phyloP scores from a whole-genome alignment of 129 eudicot genomes.

The Cynara cardunculus region DNA sequence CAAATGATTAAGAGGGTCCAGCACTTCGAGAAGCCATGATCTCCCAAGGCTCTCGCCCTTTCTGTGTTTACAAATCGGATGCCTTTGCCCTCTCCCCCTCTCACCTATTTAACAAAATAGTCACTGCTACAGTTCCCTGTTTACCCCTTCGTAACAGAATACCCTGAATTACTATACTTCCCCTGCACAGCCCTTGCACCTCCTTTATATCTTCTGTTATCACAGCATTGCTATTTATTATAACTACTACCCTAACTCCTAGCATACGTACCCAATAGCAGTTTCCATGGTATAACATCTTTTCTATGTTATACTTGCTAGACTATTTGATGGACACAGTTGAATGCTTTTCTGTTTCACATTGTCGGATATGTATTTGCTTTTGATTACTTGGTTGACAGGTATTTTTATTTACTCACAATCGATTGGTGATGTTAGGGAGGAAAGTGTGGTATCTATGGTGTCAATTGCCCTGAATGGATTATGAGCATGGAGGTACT shows the following conservation, averaged over 20 bases:
- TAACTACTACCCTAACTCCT: neutral
- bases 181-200: too few relatives aligned
- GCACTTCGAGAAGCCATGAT: too few relatives aligned
- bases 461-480: constrained; percentile 87
- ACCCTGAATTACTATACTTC: too few relatives aligned
- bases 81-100: too few relatives aligned
- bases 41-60: too few relatives aligned
- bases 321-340: neutral
- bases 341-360: neutral
- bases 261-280: neutral
- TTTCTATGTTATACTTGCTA: neutral
- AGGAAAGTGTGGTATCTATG: constrained; percentile 85
- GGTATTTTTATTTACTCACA: constrained; percentile 8
- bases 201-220: too few relatives aligned
- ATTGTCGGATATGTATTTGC: neutral
- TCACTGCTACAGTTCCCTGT: too few relatives aligned
- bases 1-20: too few relatives aligned
- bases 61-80: too few relatives aligned
- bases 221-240: too few relatives aligned
- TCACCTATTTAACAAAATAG: too few relatives aligned
- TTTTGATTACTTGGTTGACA: constrained; percentile 5
- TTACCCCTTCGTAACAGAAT: too few relatives aligned
- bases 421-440: constrained; percentile 49
- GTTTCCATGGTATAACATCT: neutral
- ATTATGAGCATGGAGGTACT: constrained; percentile 94